These are phyloP conservation scores for Rhizophlyctis rosea DNA, from an alignment of 192 early-diverging fungal genomes.

Conservation along the genomic window DNA sequence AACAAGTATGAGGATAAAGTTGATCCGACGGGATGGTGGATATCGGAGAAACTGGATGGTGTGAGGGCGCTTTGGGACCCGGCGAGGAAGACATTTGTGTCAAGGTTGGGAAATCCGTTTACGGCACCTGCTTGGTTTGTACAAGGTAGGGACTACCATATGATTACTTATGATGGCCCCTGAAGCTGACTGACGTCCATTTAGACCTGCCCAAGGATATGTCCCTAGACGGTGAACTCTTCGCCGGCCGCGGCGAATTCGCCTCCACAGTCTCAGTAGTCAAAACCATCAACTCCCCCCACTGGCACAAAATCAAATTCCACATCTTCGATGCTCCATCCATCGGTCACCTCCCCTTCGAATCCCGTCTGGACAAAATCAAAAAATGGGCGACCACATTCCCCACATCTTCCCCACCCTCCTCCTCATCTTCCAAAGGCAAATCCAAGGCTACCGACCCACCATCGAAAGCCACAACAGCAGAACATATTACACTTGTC, in stretches of 20 bases:
- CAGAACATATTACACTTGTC: conserved; percentile 43
- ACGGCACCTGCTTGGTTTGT: conserved; percentile 51
- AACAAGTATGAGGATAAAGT: conserved; percentile 14
- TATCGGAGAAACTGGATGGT: conserved; percentile 72
- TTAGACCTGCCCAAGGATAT: conserved; percentile 49
- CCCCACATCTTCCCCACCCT: neutral
- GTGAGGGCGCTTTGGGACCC: conserved; percentile 65
- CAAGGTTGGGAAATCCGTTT: conserved; percentile 58
- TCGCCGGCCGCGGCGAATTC: conserved; percentile 62
- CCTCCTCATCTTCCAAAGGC: neutral
- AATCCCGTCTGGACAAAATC: conserved; percentile 47
- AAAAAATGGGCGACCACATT: neutral
- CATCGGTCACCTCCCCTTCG: conserved; percentile 43
- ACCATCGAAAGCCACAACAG: too few relatives aligned
- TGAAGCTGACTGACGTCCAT: neutral
- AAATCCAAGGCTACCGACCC: neutral
- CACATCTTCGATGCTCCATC: conserved; percentile 65
- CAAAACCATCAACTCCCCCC: conserved; percentile 35
- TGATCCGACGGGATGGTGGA: conserved; percentile 71
- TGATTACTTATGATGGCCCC: neutral
- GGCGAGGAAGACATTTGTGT: conserved; percentile 39
- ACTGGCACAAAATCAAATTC: conserved; percentile 54
- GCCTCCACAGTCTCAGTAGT: conserved; percentile 63
- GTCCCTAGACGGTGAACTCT: conserved; percentile 71
- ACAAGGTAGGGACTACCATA: conserved; percentile 8